Evolutionary conservation across 2,329 filamentous ascomycete genomes (phyloP).

Genomic region (Arthrinium puccinioides): DNA sequence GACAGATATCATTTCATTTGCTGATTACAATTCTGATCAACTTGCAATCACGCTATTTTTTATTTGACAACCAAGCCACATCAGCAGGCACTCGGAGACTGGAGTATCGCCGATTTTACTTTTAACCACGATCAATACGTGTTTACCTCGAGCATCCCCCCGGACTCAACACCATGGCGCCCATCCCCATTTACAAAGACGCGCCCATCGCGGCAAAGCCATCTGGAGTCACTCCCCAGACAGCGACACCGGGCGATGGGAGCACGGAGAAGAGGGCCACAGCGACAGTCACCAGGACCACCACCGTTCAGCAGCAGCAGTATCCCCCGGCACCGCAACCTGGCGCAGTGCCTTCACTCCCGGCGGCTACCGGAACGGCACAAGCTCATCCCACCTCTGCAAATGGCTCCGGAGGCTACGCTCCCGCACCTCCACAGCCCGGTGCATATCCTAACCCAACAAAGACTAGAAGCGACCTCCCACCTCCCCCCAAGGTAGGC

Average conservation of each 20-base stretch:
- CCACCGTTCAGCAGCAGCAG: constrained; percentile 14
- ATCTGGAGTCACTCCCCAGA: constrained; percentile 24
- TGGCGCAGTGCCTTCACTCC: constrained; percentile 35
- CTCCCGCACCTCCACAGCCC: constrained; percentile 50
- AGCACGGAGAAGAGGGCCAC: constrained; percentile 15
- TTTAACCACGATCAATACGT: no score
- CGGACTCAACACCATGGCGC: no score
- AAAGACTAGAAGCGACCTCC: constrained; percentile 25
- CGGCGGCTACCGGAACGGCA: constrained; percentile 33
- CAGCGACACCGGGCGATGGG: constrained; percentile 12
- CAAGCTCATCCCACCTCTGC: constrained; percentile 23
- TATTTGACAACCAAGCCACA: no score
- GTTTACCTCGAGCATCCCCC: no score
- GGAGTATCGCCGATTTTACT: no score
- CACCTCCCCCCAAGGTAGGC: constrained; percentile 45
- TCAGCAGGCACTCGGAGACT: no score
- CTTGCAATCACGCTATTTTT: no score
- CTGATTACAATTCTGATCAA: no score
- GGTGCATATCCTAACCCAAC: constrained; percentile 43
- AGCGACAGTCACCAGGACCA: constrained; percentile 21
- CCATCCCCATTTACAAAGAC: constrained; percentile 51
- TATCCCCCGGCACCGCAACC: constrained; percentile 39
- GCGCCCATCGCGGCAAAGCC: constrained; percentile 54
- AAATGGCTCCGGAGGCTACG: constrained; percentile 31
- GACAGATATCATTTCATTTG: no score